Evolutionary conservation across 192 early-diverging fungal genomes (phyloP).

Genomic region (Linnemannia zychae): DNA sequence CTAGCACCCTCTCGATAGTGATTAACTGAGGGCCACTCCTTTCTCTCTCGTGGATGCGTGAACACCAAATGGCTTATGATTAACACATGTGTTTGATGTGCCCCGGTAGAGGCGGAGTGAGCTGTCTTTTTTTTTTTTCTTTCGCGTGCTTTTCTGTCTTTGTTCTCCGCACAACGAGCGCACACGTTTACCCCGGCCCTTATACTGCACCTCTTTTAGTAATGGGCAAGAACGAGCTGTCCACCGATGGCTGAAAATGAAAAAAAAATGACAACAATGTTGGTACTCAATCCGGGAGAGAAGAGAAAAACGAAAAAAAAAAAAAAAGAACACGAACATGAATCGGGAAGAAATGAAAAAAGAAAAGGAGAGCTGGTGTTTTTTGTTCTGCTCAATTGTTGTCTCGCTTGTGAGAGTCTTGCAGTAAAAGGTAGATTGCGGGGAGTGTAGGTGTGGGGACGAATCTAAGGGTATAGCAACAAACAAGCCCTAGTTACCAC

Average conservation of each 20-base stretch:
- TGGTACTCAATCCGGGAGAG: not conserved
- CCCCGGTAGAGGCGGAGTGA: slow-evolving; percentile 1
- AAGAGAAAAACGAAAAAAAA: not conserved
- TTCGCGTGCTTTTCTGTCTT: not conserved
- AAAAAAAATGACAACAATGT: not conserved
- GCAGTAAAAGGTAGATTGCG: slow-evolving; percentile 34
- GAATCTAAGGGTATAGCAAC: not conserved
- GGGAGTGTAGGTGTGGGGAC: slow-evolving; percentile 9
- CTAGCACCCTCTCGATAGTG: not conserved
- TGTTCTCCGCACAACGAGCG: not conserved
- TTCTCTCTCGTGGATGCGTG: not conserved
- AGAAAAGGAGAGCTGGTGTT: not conserved
- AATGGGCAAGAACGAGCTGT: not conserved
- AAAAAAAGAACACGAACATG: not conserved
- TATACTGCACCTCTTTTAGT: not conserved
- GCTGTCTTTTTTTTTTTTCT: not conserved
- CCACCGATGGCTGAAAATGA: not conserved
- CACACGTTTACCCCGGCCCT: not conserved
- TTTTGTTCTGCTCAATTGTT: not conserved
- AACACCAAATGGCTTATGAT: not conserved
- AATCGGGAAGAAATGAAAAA: slow-evolving; percentile 9
- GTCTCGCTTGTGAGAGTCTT: not conserved
- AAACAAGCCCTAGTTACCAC: not conserved
- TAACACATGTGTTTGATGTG: not conserved
- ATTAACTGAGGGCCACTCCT: too few relatives aligned